Evolutionary conservation across 2,329 filamentous ascomycete genomes (phyloP).

Genomic region (Sporothrix phasma): DNA sequence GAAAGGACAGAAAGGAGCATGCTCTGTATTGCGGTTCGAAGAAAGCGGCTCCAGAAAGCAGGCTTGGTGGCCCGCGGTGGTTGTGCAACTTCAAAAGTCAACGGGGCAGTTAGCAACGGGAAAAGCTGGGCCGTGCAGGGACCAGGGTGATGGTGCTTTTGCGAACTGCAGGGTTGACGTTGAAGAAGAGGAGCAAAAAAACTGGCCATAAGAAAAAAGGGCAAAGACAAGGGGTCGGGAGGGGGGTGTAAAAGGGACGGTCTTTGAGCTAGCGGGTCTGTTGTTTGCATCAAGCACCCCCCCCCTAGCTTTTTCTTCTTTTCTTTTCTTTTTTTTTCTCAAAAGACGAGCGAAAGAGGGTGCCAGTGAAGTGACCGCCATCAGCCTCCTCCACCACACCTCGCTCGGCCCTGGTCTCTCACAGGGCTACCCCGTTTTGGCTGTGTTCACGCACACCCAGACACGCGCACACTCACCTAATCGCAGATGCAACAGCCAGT

Average conservation of each 20-base stretch:
- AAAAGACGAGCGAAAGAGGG: neutral
- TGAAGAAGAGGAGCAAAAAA: conserved; percentile 13
- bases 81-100: conserved; percentile 41
- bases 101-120: conserved; percentile 35
- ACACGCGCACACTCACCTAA: neutral
- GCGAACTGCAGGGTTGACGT: conserved; percentile 29
- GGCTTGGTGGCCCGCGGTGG: conserved; percentile 33
- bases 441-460: neutral
- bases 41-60: conserved; percentile 23
- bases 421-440: neutral
- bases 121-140: conserved; percentile 22
- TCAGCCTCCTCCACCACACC: neutral
- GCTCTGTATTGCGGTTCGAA: neutral
- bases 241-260: conserved; percentile 25
- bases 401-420: neutral
- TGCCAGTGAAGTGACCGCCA: neutral
- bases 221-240: conserved; percentile 17
- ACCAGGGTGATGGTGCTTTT: conserved; percentile 26
- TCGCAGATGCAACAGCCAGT: neutral
- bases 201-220: conserved; percentile 13
- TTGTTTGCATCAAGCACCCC: neutral
- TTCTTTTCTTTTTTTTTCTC: neutral
- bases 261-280: conserved; percentile 4
- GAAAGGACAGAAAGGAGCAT: neutral
- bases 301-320: neutral